Evolutionary conservation across 2,329 filamentous ascomycete species (phyloP).

Genomic region (Aspergillus aculeatus): DNA sequence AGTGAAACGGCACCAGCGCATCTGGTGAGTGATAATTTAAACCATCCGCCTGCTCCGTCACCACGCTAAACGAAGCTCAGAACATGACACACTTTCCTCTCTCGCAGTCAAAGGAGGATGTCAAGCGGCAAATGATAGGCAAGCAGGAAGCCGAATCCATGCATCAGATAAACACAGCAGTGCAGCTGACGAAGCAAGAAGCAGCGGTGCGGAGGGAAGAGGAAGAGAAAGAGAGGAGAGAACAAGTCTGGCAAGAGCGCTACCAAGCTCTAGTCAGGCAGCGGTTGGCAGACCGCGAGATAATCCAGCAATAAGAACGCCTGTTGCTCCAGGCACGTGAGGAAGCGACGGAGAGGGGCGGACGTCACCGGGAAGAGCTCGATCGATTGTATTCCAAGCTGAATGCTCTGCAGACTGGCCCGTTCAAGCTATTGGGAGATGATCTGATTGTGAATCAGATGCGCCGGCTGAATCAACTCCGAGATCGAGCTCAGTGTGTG

Average conservation of each 20-base stretch:
- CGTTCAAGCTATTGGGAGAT: neutral
- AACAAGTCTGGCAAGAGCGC: neutral
- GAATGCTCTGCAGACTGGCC: neutral
- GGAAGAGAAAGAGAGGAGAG: neutral
- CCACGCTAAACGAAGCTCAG: too few relatives aligned
- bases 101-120: too few relatives aligned
- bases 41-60: too few relatives aligned
- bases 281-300: slow-evolving; percentile 1
- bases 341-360: neutral
- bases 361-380: neutral
- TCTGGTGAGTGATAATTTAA: too few relatives aligned
- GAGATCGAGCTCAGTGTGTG: neutral
- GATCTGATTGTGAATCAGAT: neutral
- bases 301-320: neutral
- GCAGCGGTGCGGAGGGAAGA: too few relatives aligned
- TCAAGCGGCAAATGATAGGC: neutral
- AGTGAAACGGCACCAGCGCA: too few relatives aligned
- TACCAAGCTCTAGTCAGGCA: neutral
- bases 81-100: too few relatives aligned
- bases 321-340: neutral
- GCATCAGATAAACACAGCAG: too few relatives aligned
- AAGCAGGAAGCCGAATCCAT: too few relatives aligned
- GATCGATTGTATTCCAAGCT: neutral
- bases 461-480: neutral
- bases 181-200: neutral